Conservation (phyloP, 2,329 filamentous ascomycete genomes). For the Ramichloridium luteum region DNA sequence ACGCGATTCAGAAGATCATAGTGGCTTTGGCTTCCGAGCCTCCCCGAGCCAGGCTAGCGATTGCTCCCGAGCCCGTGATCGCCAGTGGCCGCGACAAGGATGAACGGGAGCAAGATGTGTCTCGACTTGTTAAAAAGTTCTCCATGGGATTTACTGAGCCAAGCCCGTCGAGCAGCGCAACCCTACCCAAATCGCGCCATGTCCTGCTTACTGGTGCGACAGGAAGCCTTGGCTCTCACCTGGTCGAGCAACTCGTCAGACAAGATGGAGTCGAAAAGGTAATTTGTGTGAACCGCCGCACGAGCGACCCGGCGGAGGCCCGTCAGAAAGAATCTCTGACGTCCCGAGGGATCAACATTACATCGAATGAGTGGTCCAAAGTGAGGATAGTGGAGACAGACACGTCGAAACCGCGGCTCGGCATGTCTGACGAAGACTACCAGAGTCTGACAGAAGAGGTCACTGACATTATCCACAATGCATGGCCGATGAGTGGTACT, state of each 20-base stretch:
- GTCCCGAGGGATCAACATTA: slow-evolving; percentile 12
- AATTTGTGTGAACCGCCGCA: slow-evolving; percentile 37
- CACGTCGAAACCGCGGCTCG: slow-evolving; percentile 36
- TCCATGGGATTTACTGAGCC: slow-evolving; percentile 14
- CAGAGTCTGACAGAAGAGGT: slow-evolving; percentile 25
- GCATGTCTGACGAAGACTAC: slow-evolving; percentile 33
- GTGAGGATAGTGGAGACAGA: slow-evolving; percentile 39
- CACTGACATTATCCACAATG: slow-evolving; percentile 44
- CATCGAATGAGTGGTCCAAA: slow-evolving; percentile 22
- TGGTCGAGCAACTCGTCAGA: slow-evolving; percentile 22
- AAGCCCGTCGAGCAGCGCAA: background rate
- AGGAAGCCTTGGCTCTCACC: slow-evolving; percentile 29
- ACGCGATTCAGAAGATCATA: background rate
- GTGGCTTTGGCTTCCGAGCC: background rate
- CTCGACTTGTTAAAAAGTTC: slow-evolving; percentile 17
- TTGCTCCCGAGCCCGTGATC: background rate
- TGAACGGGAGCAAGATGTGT: slow-evolving; percentile 9
- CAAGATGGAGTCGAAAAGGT: slow-evolving; percentile 23
- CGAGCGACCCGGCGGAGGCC: slow-evolving; percentile 14
- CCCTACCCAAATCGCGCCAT: slow-evolving; percentile 1
- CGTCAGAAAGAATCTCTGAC: slow-evolving; percentile 28
- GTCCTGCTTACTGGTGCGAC: slow-evolving; percentile 25
- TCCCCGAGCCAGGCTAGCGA: slow-evolving; percentile 1
- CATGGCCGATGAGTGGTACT: slow-evolving; percentile 45
- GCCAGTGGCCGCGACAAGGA: background rate